Conservation (phyloP, 495 filamentous ascomycete genomes). For the Penicillium riverlandense region DNA sequence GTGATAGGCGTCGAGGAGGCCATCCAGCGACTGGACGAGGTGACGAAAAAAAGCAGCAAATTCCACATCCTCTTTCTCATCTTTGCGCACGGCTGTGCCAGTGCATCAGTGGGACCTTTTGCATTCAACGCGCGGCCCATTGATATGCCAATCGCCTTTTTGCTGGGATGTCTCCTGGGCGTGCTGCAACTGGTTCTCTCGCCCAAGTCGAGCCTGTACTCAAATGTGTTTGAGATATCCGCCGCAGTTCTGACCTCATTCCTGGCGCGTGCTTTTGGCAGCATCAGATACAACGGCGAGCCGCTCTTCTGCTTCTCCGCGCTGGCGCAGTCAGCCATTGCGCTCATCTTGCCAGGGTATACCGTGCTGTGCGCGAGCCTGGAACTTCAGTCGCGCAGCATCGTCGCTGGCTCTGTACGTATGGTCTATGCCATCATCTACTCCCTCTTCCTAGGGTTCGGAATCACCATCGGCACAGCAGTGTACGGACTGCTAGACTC, state of each 20-base stretch:
- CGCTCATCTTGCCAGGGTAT: conserved; percentile 86
- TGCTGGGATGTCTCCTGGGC: conserved; percentile 78
- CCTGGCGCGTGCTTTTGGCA: conserved; percentile 79
- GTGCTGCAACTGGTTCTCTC: conserved; percentile 74
- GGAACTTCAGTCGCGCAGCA: conserved; percentile 78
- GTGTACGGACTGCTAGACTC: conserved; percentile 78
- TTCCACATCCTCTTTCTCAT: conserved; percentile 68
- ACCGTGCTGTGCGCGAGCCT: conserved; percentile 75
- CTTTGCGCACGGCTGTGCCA: conserved; percentile 76
- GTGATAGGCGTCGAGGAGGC: conserved; percentile 80
- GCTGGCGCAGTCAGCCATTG: conserved; percentile 83
- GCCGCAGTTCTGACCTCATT: conserved; percentile 87
- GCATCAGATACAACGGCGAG: conserved; percentile 51
- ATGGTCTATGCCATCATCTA: conserved; percentile 97
- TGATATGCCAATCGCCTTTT: conserved; percentile 80
- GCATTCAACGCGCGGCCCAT: conserved; percentile 82
- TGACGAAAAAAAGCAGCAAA: conserved; percentile 55
- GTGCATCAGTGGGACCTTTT: conserved; percentile 75
- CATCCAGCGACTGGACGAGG: conserved; percentile 57
- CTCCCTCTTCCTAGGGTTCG: conserved; percentile 92
- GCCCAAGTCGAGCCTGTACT: conserved; percentile 65
- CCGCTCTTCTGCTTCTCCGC: conserved; percentile 87
- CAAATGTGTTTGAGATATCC: conserved; percentile 88
- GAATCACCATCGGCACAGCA: conserved; percentile 89
- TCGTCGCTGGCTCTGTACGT: conserved; percentile 85